Evolutionary conservation across 2,329 filamentous ascomycete species (phyloP).

Genomic region (Fusarium fracticaudum): DNA sequence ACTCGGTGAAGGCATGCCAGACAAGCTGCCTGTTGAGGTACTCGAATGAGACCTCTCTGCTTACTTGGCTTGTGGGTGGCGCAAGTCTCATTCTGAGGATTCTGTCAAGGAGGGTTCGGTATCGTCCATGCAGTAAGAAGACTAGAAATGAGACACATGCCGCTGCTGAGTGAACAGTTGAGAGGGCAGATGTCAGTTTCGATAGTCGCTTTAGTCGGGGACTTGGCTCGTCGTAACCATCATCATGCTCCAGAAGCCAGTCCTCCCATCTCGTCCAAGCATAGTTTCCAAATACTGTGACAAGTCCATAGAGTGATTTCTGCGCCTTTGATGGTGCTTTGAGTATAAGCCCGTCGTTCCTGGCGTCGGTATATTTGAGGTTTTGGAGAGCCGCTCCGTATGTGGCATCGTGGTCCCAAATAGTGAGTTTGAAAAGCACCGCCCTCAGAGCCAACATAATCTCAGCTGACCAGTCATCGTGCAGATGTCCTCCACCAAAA

Average conservation of each 20-base stretch:
- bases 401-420: constrained; percentile 96
- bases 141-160: constrained; percentile 88
- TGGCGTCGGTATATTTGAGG: constrained; percentile 86
- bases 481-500: constrained; percentile 76
- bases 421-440: constrained; percentile 89
- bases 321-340: constrained; percentile 81
- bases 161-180: constrained; percentile 81
- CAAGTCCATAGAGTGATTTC: constrained; percentile 82
- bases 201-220: constrained; percentile 67
- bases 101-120: constrained; percentile 89
- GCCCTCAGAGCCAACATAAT: constrained; percentile 81
- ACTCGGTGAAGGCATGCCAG: constrained; percentile 99
- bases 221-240: constrained; percentile 73
- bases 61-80: constrained; percentile 84
- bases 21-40: constrained; percentile 97
- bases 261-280: constrained; percentile 93
- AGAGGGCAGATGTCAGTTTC: constrained; percentile 72
- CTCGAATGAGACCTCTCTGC: constrained; percentile 93
- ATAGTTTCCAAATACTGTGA: constrained; percentile 89
- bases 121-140: constrained; percentile 90
- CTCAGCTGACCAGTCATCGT: constrained; percentile 88
- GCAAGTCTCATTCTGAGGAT: constrained; percentile 85
- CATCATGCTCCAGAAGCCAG: constrained; percentile 80
- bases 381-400: constrained; percentile 96
- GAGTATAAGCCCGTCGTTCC: constrained; percentile 69